Base-by-base conservation (phyloP, 2,329 filamentous ascomycete genomes). In the Passalora sequoiae region DNA sequence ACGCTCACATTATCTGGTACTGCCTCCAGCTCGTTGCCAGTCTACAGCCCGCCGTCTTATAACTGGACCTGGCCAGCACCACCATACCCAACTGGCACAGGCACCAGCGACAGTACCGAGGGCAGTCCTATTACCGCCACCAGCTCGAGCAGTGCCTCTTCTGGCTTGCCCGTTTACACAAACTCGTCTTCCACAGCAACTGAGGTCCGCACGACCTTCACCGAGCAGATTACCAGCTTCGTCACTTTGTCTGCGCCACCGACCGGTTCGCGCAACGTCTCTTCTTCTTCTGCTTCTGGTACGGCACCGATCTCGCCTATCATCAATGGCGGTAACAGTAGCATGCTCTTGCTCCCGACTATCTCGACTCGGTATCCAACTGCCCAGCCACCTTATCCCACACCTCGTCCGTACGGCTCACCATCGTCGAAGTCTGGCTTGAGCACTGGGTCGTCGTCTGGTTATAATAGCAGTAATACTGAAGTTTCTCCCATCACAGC, bases 61-160 rank as follows among this genome's bases (percentile, higher is more conserved):
- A 40, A 40, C 19, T 32, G 28, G 38, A 40, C 28, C 2, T 40
- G 32, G 13, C 38, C 38, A 15, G 25, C 25, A 13, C 2, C 20
- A n/a, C 38, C 38, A 30, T 40, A 20, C 13, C 27, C 38, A 10
- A 40, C 38, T n/a, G 20, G 22, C 15, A 38, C 28, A 9, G 7
- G 24, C 28, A 24, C 17, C 33, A 37, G 28, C 28, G n/a, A 19
- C 12, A 40, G 27, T 31, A 47, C 40, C 7, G 44, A 46, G 30
- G 44, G 25, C 37, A 40, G 29, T 9, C 45, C 40, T 2, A 38
- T 47, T 4, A 42, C 40, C 9, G 17, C 16, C 2, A 39, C 45
- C 2, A 35, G 9, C 6, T 21, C 17, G 13, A 40, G 36, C 25
- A 20, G 28, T 33, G 19, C 27, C 8, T 43, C 44, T 9, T 43